These are phyloP conservation scores for Malus sieversii DNA, from an alignment of 306 rosid genomes.

Conservation along the genomic window DNA sequence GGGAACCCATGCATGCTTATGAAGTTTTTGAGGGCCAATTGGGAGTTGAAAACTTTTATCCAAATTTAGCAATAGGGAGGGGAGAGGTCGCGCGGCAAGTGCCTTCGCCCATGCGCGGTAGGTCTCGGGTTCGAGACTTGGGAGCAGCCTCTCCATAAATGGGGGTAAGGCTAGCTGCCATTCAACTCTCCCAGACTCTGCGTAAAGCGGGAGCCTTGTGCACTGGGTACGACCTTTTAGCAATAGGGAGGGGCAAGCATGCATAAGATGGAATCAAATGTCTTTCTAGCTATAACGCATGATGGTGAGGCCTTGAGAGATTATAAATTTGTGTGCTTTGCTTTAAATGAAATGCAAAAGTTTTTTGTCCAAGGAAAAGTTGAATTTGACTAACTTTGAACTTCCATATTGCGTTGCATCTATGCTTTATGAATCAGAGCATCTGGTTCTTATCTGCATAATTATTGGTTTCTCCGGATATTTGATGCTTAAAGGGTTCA, in stretches of 20 bases:
- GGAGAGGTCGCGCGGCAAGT: not conserved
- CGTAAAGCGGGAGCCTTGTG: too few species aligned
- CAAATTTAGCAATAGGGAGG: not conserved
- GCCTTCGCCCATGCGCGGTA: too few species aligned
- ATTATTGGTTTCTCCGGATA: slow-evolving; percentile 27
- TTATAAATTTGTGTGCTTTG: not conserved
- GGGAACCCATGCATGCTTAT: not conserved
- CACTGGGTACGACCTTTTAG: not conserved
- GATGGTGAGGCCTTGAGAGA: not conserved
- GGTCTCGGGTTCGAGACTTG: too few species aligned
- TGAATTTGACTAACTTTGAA: slow-evolving; percentile 27
- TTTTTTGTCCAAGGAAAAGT: not conserved
- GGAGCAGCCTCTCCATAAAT: too few species aligned
- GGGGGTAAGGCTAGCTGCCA: too few species aligned
- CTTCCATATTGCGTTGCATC: slow-evolving; percentile 25
- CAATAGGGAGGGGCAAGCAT: not conserved
- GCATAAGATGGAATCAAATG: not conserved
- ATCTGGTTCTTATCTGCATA: slow-evolving; percentile 44
- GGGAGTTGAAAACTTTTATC: slow-evolving; percentile 3
- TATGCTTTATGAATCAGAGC: slow-evolving; percentile 28
- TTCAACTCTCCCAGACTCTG: too few species aligned
- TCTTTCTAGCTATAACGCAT: slow-evolving; percentile 4
- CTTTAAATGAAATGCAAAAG: slow-evolving; percentile 11
- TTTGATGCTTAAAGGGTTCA: slow-evolving; percentile 37
- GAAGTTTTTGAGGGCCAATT: not conserved